These are phyloP conservation scores for Pelagophyceae sp. DNA, from an alignment of 352 stramenopile species.

Conservation along the genomic window DNA sequence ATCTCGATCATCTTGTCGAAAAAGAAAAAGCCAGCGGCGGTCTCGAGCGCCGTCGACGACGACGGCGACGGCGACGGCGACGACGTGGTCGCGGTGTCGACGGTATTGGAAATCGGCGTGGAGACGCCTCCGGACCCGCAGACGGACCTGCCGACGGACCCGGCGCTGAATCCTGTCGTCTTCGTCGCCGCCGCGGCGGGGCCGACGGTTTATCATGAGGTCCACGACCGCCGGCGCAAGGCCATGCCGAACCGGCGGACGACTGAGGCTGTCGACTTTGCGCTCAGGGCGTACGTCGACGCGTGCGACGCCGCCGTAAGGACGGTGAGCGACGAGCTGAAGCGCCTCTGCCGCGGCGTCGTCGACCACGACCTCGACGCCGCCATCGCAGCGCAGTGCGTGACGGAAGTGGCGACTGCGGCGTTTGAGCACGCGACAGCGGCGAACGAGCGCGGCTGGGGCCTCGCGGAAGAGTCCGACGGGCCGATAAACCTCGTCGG, in stretches of 20 bases:
- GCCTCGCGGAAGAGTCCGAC: slow-evolving; percentile 41
- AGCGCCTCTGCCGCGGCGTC: slow-evolving; percentile 24
- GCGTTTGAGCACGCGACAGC: slow-evolving; percentile 47
- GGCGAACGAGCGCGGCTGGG: slow-evolving; percentile 45
- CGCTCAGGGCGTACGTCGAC: slow-evolving; percentile 46
- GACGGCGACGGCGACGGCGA: background rate
- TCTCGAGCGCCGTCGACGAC: slow-evolving; percentile 12
- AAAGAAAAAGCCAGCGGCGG: slow-evolving; percentile 24
- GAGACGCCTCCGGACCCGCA: too few relatives aligned
- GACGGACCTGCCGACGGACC: background rate
- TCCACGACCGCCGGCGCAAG: slow-evolving; percentile 55
- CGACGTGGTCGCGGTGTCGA: too few relatives aligned
- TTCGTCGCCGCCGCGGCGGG: background rate
- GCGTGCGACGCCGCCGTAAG: slow-evolving; percentile 41
- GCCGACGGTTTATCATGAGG: slow-evolving; percentile 33
- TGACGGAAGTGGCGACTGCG: slow-evolving; percentile 18
- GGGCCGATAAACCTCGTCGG: slow-evolving; percentile 21
- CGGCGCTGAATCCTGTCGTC: background rate
- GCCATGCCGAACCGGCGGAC: slow-evolving; percentile 50
- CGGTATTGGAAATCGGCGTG: too few relatives aligned
- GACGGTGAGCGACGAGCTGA: slow-evolving; percentile 41
- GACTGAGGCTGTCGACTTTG: slow-evolving; percentile 46
- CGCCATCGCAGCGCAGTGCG: background rate
- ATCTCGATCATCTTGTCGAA: slow-evolving; percentile 48
- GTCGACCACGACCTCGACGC: background rate